These are phyloP conservation scores for Beauveria brongniartii DNA, from an alignment of 2,329 filamentous ascomycete genomes.

Conservation along the genomic window DNA sequence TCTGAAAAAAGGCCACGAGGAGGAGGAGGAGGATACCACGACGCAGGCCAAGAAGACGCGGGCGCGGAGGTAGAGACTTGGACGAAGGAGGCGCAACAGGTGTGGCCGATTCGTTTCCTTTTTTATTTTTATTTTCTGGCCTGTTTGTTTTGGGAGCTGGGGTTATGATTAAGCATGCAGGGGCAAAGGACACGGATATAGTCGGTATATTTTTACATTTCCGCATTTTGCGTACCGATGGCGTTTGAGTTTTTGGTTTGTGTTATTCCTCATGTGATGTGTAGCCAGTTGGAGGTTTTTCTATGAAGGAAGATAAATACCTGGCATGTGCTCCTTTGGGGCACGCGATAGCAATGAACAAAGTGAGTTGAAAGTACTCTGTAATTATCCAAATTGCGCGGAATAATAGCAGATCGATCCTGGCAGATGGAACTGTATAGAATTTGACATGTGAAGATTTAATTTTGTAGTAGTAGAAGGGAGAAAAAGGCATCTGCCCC, in stretches of 20 bases:
- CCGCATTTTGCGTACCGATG: neutral
- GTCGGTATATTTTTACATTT: neutral
- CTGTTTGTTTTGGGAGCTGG: neutral
- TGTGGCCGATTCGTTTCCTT: neutral
- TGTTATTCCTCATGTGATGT: neutral
- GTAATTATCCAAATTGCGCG: neutral
- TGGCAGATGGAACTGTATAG: neutral
- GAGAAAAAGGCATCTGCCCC: neutral
- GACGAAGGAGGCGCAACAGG: neutral
- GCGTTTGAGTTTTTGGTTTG: neutral
- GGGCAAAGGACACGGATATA: neutral
- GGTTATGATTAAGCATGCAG: neutral
- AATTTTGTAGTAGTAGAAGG: neutral
- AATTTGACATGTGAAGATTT: conserved; percentile 6
- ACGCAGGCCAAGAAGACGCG: conserved; percentile 54
- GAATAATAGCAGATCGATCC: neutral
- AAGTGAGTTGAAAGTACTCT: neutral
- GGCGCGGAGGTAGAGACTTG: conserved; percentile 35
- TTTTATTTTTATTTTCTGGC: neutral
- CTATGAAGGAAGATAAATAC: neutral
- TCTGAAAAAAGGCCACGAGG: conserved; percentile 72
- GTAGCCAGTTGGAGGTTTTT: neutral
- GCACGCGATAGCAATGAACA: neutral
- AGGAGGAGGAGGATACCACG: conserved; percentile 65
- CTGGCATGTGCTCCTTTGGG: neutral